Evolutionary conservation across 148 eudicot species (phyloP).

Genomic region (Bassia scoparia): DNA sequence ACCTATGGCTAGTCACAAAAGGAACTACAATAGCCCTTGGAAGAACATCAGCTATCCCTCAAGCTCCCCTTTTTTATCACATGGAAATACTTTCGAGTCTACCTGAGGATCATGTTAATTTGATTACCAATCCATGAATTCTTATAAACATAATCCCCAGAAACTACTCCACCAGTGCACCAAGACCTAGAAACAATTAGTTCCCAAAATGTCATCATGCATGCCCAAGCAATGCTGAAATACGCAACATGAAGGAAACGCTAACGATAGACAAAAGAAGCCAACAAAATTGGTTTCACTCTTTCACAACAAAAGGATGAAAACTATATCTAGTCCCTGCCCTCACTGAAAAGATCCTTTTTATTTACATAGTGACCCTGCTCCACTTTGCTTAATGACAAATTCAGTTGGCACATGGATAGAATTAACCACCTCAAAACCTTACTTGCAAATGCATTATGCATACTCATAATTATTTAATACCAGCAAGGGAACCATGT

Average conservation of each 20-base stretch:
- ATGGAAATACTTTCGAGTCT: background rate
- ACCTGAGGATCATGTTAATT: background rate
- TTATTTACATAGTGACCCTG: conserved; percentile 4
- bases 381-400: conserved; percentile 24
- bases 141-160: background rate
- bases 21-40: too few relatives aligned
- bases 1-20: background rate
- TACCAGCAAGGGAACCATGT: conserved; percentile 2
- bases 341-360: conserved; percentile 7
- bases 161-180: background rate
- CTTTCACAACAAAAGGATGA: conserved; percentile 27
- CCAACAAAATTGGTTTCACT: background rate
- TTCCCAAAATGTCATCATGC: background rate
- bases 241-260: background rate
- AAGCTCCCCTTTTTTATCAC: background rate
- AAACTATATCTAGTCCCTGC: conserved; percentile 1
- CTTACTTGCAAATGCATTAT: conserved; percentile 3
- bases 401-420: conserved; percentile 25
- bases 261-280: conserved; percentile 1
- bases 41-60: background rate
- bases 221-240: background rate
- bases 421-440: background rate
- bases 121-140: background rate
- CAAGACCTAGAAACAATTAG: background rate
- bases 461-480: background rate